Conservation (phyloP, 2,329 filamentous ascomycete genomes). For the Pseudogymnoascus sp. region DNA sequence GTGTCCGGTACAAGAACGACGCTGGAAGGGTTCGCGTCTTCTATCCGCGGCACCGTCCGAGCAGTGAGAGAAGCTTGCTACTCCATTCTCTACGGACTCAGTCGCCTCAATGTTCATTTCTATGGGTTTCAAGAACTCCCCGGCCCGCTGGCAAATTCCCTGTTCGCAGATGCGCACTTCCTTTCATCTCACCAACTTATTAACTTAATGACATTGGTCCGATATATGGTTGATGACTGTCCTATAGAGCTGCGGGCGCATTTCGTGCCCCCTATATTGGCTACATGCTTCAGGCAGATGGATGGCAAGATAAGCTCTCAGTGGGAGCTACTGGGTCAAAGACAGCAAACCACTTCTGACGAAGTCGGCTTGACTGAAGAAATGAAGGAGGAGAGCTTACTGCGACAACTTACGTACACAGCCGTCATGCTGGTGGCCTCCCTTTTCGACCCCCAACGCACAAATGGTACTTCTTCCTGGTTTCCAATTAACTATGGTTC, state of each 20-base stretch:
- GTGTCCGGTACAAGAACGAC: slow-evolving; percentile 84
- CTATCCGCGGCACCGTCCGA: slow-evolving; percentile 78
- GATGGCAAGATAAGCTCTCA: slow-evolving; percentile 80
- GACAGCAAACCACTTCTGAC: slow-evolving; percentile 53
- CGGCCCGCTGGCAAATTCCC: slow-evolving; percentile 68
- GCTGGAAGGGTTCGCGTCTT: slow-evolving; percentile 87
- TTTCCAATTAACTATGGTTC: neutral
- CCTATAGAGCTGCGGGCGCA: slow-evolving; percentile 67
- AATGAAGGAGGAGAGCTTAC: slow-evolving; percentile 95
- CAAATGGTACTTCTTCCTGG: slow-evolving; percentile 40
- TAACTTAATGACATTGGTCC: slow-evolving; percentile 80
- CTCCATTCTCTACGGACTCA: slow-evolving; percentile 90
- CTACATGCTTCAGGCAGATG: slow-evolving; percentile 75
- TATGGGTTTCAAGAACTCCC: slow-evolving; percentile 85
- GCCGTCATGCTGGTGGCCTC: slow-evolving; percentile 87
- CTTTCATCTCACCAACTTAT: slow-evolving; percentile 90
- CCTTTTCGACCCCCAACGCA: slow-evolving; percentile 68
- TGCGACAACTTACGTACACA: slow-evolving; percentile 85
- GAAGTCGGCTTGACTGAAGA: slow-evolving; percentile 82
- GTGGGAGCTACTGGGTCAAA: slow-evolving; percentile 68
- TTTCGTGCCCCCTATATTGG: slow-evolving; percentile 78
- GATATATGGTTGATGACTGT: slow-evolving; percentile 86
- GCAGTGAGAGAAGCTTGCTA: slow-evolving; percentile 91
- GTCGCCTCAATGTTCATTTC: slow-evolving; percentile 75
- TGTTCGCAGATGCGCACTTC: slow-evolving; percentile 74